These are phyloP conservation scores for Moniliella sp. DNA, from an alignment of 1,284 basidiomycete genomes.

Conservation along the genomic window DNA sequence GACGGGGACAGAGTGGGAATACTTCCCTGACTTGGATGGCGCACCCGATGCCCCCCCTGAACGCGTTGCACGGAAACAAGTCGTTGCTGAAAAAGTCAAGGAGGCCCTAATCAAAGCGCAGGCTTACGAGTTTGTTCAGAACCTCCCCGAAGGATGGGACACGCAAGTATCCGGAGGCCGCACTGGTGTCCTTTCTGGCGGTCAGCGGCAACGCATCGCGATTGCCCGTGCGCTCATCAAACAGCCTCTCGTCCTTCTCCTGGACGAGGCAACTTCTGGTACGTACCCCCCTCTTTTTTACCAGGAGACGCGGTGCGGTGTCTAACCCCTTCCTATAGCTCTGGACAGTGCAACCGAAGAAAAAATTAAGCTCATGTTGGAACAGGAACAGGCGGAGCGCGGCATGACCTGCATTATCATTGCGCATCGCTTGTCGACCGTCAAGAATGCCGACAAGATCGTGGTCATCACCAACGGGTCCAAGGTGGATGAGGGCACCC, in stretches of 20 bases:
- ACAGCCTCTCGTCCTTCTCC: constrained; percentile 17
- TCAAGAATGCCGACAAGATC: constrained; percentile 27
- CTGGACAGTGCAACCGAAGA: constrained; percentile 25
- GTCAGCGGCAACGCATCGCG: constrained; percentile 27
- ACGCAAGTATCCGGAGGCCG: constrained; percentile 33
- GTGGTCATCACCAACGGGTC: constrained; percentile 18
- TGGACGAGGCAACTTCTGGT: constrained; percentile 30
- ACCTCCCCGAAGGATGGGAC: constrained; percentile 34
- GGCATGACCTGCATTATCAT: constrained; percentile 27
- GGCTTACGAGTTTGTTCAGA: constrained; percentile 35
- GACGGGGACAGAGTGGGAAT: constrained; percentile 13
- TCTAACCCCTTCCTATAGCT: no score
- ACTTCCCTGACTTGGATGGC: constrained; percentile 9
- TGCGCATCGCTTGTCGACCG: constrained; percentile 29
- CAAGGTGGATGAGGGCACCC: constrained; percentile 21
- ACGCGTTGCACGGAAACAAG: constrained; percentile 5
- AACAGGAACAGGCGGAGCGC: constrained; percentile 18
- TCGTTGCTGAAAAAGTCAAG: constrained; percentile 26
- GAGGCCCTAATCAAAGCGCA: constrained; percentile 32
- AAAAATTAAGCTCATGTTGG: constrained; percentile 18
- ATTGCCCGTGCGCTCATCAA: constrained; percentile 27
- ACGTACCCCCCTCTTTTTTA: neutral
- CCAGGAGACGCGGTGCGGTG: neutral
- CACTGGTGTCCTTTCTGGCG: constrained; percentile 28
- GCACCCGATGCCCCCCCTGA: constrained; percentile 2